Percentiles rank a stretch among this genome's conserved stretches.
phyloP scores from a whole-genome alignment of 2,329 filamentous ascomycete species.

The Beauveria caledonica region DNA sequence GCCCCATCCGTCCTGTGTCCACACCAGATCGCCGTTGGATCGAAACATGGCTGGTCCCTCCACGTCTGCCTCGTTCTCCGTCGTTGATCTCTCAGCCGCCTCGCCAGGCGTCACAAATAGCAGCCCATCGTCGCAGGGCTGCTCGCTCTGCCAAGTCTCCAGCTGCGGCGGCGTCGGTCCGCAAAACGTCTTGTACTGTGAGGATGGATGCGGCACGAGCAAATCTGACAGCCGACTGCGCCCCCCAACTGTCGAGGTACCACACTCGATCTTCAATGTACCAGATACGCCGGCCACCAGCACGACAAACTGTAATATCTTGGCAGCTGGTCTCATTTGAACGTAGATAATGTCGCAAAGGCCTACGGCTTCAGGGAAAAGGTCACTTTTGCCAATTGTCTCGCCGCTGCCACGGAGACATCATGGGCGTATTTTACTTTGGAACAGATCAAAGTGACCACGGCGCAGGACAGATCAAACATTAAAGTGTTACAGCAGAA shows the following conservation, averaged over 20 bases:
- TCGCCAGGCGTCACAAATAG: slow-evolving; percentile 31
- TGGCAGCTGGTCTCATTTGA: background rate
- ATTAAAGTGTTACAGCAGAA: background rate
- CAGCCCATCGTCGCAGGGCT: slow-evolving; percentile 29
- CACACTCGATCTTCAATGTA: background rate
- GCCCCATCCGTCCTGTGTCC: slow-evolving; percentile 29
- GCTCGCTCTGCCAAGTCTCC: slow-evolving; percentile 21
- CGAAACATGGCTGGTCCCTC: slow-evolving; percentile 37
- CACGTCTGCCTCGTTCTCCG: slow-evolving; percentile 16
- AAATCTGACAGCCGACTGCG: background rate
- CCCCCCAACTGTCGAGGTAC: background rate
- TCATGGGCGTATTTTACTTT: background rate
- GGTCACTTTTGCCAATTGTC: background rate
- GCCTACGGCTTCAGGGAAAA: no score
- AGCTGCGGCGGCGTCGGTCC: slow-evolving; percentile 22
- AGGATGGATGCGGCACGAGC: background rate
- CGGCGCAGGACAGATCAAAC: background rate
- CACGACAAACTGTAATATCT: background rate
- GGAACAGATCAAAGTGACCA: background rate
- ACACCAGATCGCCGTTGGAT: slow-evolving; percentile 34
- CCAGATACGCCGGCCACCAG: background rate
- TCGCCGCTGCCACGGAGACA: background rate
- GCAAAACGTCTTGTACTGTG: slow-evolving; percentile 6
- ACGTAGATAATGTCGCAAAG: background rate
- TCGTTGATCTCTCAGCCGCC: slow-evolving; percentile 8